A percentile compares a stretch with the other conserved stretches of the same genome.
phyloP scores from a whole-genome alignment of 441 rosid genomes.

The Euphorbia corollata region DNA sequence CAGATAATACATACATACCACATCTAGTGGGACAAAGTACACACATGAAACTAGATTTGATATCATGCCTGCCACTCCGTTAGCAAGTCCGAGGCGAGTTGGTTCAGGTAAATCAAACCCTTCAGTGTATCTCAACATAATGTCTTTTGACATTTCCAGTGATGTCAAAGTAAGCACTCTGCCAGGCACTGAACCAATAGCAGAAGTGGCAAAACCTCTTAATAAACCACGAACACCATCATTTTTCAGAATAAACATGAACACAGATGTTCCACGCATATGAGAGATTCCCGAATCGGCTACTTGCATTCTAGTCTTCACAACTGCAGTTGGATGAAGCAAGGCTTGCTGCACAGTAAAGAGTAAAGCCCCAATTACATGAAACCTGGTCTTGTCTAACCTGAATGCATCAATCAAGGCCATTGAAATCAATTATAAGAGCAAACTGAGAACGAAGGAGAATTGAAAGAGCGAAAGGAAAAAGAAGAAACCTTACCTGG shows the following conservation, averaged over 20 bases:
- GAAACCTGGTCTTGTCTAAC: conserved; percentile 58
- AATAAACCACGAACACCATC: conserved; percentile 46
- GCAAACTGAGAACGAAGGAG: conserved; percentile 3
- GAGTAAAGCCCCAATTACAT: conserved; percentile 45
- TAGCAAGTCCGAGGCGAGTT: conserved; percentile 46
- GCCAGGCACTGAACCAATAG: conserved; percentile 52
- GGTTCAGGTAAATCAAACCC: conserved; percentile 40
- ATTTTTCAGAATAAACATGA: conserved; percentile 30
- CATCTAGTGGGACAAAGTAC: conserved; percentile 56
- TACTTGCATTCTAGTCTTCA: conserved; percentile 60
- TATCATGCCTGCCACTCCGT: conserved; percentile 59
- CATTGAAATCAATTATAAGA: not conserved
- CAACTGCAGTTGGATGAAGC: conserved; percentile 51
- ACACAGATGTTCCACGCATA: conserved; percentile 29
- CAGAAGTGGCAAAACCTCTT: conserved; percentile 57
- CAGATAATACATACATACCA: conserved; percentile 30
- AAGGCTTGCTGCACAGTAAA: conserved; percentile 51
- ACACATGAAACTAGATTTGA: conserved; percentile 51
- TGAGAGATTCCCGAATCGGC: conserved; percentile 39
- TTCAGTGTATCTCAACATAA: conserved; percentile 37
- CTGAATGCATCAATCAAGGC: conserved; percentile 18
- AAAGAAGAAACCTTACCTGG: conserved; percentile 21
- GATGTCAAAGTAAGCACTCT: conserved; percentile 51
- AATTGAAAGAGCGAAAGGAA: not conserved
- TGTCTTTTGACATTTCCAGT: conserved; percentile 45